Evolutionary conservation across 202 grass and related monocot genomes (phyloP).

Genomic region (Elaeis oleifera): DNA sequence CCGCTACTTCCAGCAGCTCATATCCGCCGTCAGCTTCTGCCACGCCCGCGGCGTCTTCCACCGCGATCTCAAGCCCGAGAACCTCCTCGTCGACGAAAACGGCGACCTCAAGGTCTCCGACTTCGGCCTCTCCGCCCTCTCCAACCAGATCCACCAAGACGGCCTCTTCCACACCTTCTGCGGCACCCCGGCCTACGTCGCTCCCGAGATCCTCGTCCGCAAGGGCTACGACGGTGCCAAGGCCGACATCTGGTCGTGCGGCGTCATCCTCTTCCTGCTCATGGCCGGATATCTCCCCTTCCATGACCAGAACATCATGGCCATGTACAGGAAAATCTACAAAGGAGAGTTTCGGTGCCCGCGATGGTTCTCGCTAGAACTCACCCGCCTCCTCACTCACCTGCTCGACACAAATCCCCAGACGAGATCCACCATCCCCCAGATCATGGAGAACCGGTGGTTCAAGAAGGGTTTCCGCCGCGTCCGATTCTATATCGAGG

Average conservation of each 20-base stretch:
- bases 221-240: background rate
- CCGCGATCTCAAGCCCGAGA: no score
- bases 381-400: slow-evolving; percentile 36
- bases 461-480: slow-evolving; percentile 61
- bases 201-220: no score
- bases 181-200: no score
- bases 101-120: no score
- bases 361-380: slow-evolving; percentile 83
- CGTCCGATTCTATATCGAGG: slow-evolving; percentile 69
- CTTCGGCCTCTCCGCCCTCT: no score
- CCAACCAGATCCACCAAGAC: no score
- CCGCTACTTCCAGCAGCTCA: no score
- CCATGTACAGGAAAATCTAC: slow-evolving; percentile 90
- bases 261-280: slow-evolving; percentile 82
- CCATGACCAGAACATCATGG: slow-evolving; percentile 78
- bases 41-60: no score
- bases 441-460: slow-evolving; percentile 76
- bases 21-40: no score
- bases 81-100: no score
- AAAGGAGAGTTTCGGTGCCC: slow-evolving; percentile 81
- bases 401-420: slow-evolving; percentile 60
- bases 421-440: slow-evolving; percentile 48
- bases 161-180: no score
- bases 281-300: slow-evolving; percentile 94
- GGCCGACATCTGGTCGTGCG: slow-evolving; percentile 55